Base-by-base conservation (phyloP, 352 stramenopile species). In the Globisporangium emineosum region DNA sequence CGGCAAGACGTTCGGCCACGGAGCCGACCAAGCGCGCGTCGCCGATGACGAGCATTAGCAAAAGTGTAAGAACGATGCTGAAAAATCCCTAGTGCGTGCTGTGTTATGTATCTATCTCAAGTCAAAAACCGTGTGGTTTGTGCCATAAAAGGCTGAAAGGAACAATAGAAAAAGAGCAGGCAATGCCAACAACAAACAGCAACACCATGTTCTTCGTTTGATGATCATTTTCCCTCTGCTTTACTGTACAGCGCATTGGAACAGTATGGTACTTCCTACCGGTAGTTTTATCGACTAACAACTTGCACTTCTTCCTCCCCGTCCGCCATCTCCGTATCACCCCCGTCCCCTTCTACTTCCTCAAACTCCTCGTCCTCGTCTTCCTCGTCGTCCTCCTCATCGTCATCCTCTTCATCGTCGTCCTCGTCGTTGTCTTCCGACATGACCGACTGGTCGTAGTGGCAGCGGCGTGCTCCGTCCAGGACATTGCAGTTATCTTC, bases 401-500 rank as follows among this genome's bases (percentile, higher is more conserved):
- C 60, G 23, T 70, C 67, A 37, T 86, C 78, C 32, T 66, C 70
- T n/a, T 82, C 77, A 15, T 82, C 68, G 0, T 87, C 78, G 1
- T 88, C 78, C 9, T 79, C 78, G n/a, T 82, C 69, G 2, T 86
- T 73, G 17, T 81, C 73, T 10, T 81, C 71, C n/a, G 64, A 69
- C 63, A 73, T 65, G 40, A 85, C 68, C n/a, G 81, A 77, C 62
- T 86, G 78, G 57, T 89, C 79, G 40, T 80, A 89, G 64, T 89
- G 79, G 23, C 77, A 84, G 27, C 79, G 76, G 42, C 80, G 78
- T 15, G 73, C 75, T 1, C 71, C 78, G 65, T 87, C 77, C n/a
- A 95, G 68, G 57, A 91, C 81, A 61, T 95, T 95, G 64, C 86
- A 93, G 65, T 95, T 95, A 29, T 83, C 74, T 49, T 87, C 76